These are phyloP conservation scores for Coccomyxa subellipsoidea DNA, from an alignment of 163 green algal genomes.

Conservation along the genomic window DNA sequence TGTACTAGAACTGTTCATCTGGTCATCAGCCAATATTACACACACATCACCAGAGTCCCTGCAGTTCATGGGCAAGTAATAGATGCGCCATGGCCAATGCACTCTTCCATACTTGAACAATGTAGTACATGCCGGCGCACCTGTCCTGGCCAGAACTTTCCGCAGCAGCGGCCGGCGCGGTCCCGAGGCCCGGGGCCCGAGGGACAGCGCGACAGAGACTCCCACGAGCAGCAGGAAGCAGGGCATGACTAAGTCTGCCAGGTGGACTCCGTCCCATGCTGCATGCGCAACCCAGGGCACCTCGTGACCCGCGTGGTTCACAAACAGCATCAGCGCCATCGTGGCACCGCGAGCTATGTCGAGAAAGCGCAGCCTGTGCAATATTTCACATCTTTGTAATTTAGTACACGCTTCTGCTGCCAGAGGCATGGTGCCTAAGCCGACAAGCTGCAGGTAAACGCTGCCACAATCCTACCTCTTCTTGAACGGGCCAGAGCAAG, in stretches of 20 bases:
- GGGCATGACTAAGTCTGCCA: constrained; percentile 15
- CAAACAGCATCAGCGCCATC: constrained; percentile 14
- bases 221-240: constrained; percentile 4
- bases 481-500: too few species aligned
- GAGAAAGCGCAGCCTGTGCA: background rate
- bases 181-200: background rate
- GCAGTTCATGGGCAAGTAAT: too few species aligned
- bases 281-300: constrained; percentile 7
- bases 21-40: too few species aligned
- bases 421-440: too few species aligned
- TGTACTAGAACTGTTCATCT: too few species aligned
- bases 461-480: too few species aligned
- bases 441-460: too few species aligned
- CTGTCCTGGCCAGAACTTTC: background rate
- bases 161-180: background rate
- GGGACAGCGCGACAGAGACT: constrained; percentile 1
- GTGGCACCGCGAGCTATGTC: constrained; percentile 2
- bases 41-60: too few species aligned
- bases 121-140: background rate
- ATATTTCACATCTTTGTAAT: too few species aligned
- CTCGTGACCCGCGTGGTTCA: constrained; percentile 8
- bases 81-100: too few species aligned
- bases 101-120: too few species aligned
- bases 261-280: constrained; percentile 7
- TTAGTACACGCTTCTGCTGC: too few species aligned